Base-by-base conservation (phyloP, 2,329 filamentous ascomycete genomes). In the Trichoderma sp. region DNA sequence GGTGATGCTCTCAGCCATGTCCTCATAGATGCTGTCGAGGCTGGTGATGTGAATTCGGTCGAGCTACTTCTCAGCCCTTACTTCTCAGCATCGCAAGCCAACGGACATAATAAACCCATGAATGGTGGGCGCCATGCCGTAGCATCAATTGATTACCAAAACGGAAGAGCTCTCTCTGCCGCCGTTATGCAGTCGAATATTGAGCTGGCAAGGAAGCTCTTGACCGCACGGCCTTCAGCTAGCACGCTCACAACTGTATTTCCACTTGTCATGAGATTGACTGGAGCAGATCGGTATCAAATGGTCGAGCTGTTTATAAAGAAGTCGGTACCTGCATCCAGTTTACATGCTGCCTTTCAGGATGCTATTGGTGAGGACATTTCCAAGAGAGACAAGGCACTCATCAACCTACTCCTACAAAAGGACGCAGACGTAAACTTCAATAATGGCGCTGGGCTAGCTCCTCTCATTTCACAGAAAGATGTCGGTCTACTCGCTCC, bases 351-450 rank as follows among this genome's bases (percentile, higher is more conserved):
- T 0, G 86, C 86, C 2, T 76, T 90, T 2, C 85, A 88, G 71
- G 82, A 85, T 28, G 85, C 85, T n/a, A 84, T 89, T 55, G 82
- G 83, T 15, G 84, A 88, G 55, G 80, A 83, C 13, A 81, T 82
- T 1, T 81, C 83, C 0, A 80, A 81, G 53, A 81, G 86, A 47
- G 88, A 90, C 50, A 83, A 85, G 55, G 81, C 82, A 2, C 78
- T 90, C 12, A 86, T 90, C 68, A 81, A 82, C 7, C 80, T 90
- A 5, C 78, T 90, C 4, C 79, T 90, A 6, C 81, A 82, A 2
- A 81, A 87, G 72, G 84, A 85, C 15, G 85, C 85, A 4, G 87
- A 89, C 62, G 82, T 88, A 47, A 88, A 88, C 73, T 86, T 85
- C 68, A 85, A 86, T 55, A 83, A 85, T 30, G 86, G 87, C 0